Evolutionary conservation across 257 asterid genomes (phyloP).

Genomic region (Fraxinus cuspidata): DNA sequence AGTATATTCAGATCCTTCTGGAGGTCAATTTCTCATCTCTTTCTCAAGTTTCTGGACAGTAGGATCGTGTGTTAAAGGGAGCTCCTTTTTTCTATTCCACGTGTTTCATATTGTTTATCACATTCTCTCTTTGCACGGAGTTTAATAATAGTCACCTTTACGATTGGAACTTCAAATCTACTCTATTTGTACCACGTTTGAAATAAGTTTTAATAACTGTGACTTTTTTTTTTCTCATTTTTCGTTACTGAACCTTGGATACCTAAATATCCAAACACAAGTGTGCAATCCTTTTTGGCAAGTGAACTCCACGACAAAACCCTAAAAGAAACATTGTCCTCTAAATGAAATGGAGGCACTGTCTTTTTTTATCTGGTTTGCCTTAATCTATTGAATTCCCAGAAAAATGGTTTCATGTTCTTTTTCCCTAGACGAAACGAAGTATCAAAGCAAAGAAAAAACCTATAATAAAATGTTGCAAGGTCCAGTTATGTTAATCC

Average conservation of each 20-base stretch:
- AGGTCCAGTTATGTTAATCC: background rate
- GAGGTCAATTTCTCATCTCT: conserved; percentile 58
- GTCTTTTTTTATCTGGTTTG: background rate
- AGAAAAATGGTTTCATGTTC: conserved; percentile 10
- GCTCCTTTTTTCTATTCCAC: background rate
- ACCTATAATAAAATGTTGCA: background rate
- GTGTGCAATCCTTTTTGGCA: conserved; percentile 6
- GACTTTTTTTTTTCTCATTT: conserved; percentile 2
- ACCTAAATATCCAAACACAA: background rate
- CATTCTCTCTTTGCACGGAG: background rate
- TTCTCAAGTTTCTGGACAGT: conserved; percentile 19
- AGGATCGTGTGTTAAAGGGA: background rate
- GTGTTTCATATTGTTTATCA: background rate
- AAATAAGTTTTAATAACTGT: conserved; percentile 2
- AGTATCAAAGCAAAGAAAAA: conserved; percentile 14
- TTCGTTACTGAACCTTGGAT: conserved; percentile 13
- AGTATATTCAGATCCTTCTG: conserved; percentile 80
- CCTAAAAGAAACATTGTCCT: conserved; percentile 12
- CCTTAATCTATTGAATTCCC: background rate
- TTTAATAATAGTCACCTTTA: background rate
- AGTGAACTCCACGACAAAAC: conserved; percentile 15
- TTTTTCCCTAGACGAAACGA: conserved; percentile 4
- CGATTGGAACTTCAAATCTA: background rate
- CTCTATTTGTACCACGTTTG: conserved; percentile 16
- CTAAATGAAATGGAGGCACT: conserved; percentile 7